Base-by-base conservation (phyloP, 2,329 filamentous ascomycete species). In the Penicillium italicum region DNA sequence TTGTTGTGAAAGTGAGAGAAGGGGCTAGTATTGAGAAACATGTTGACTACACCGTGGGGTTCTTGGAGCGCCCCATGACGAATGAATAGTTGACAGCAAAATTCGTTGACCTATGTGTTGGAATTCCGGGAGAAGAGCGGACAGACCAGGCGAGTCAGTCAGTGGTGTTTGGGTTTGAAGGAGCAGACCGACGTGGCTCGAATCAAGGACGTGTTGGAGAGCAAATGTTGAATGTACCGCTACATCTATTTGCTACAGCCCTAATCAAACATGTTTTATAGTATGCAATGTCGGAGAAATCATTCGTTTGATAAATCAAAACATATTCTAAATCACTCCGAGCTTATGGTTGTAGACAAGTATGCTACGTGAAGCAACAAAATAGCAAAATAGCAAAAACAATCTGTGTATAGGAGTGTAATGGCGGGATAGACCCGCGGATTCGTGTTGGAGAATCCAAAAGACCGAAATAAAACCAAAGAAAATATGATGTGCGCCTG, bases 41-140 rank as follows among this genome's bases (percentile, higher is more conserved):
- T 62, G 67, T 82, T 36, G 65, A n/a, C n/a, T n/a, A n/a, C n/a
- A n/a, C n/a, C n/a, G n/a, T n/a, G n/a, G n/a, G n/a, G n/a, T n/a
- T n/a, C 58, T 59, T 81, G 34, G 71, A 79, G 54, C 74, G 75
- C 16, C 79, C 79, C 0, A 72, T 82, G 73, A 77, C 71, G 4
- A 74, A 79, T 52, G 66, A 66, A 1, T 73, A 79, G 55, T 61
- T 83, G 33, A 69, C 73, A 53, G 73, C 70, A 46, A 83, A 83
- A 63, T 82, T 82, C 49, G 55, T 78, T 22, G 78, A 80, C 58
- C 79, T 82, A 58, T 76, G 74, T 33, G 58, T 65, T 5, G 62
- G 68, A 3, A 72, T 79, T 20, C 62, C 82, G n/a, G 79, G 78
- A 0, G 50, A 67, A 4, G 61, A 68, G 1, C 65, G 66, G 33